Conservation (phyloP, 805 yeast species). For the Danielia reshetovae region DNA sequence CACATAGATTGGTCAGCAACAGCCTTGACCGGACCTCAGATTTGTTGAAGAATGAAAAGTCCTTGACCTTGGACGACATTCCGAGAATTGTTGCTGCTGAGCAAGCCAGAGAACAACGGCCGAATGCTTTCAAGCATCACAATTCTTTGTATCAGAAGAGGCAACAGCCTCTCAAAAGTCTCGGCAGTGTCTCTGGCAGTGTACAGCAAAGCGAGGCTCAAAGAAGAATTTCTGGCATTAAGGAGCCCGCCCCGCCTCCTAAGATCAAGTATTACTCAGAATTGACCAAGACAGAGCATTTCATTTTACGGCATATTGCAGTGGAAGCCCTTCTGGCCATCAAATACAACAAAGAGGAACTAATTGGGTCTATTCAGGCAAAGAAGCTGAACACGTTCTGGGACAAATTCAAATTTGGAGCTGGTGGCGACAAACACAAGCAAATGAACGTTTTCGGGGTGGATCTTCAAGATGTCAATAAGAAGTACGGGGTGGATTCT, state of each 20-base stretch:
- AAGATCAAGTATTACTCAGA: constrained; percentile 56
- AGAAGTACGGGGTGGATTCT: constrained; percentile 75
- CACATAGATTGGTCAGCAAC: constrained; percentile 26
- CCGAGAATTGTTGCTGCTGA: constrained; percentile 97
- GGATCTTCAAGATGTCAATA: constrained; percentile 65
- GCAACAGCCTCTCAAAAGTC: constrained; percentile 22
- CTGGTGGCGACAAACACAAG: constrained; percentile 24
- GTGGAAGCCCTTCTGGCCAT: constrained; percentile 46
- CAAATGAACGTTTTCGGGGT: constrained; percentile 63
- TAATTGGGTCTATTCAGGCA: constrained; percentile 39
- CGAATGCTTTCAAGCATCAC: constrained; percentile 87
- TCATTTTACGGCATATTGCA: constrained; percentile 55
- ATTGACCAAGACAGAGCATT: constrained; percentile 53
- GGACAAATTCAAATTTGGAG: constrained; percentile 48
- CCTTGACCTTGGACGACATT: constrained; percentile 90
- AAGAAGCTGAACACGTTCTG: constrained; percentile 46
- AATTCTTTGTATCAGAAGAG: constrained; percentile 40
- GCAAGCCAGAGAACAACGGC: constrained; percentile 89
- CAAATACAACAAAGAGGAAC: constrained; percentile 28
- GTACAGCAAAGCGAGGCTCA: constrained; percentile 2
- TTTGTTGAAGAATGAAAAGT: constrained; percentile 72
- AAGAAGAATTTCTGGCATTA: neutral
- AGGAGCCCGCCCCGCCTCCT: neutral
- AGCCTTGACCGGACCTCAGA: constrained; percentile 61
- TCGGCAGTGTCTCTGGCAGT: constrained; percentile 5